These are phyloP conservation scores for Verticillium nubilum DNA, from an alignment of 2,329 filamentous ascomycete species.

Conservation along the genomic window DNA sequence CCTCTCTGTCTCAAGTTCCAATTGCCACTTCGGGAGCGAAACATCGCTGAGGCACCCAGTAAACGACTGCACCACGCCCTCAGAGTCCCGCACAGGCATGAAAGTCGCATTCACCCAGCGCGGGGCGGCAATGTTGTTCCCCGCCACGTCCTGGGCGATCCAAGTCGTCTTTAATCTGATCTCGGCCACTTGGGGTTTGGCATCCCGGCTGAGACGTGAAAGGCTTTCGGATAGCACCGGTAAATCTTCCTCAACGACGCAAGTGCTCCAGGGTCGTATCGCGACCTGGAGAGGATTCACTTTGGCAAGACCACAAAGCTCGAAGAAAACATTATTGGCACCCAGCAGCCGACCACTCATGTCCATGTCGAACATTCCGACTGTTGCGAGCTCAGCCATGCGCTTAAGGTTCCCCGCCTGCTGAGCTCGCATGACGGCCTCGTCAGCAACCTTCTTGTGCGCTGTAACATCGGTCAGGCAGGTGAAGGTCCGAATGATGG, in stretches of 20 bases:
- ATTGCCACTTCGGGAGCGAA: constrained; percentile 43
- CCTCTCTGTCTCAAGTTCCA: constrained; percentile 41
- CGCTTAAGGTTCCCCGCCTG: constrained; percentile 48
- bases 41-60: constrained; percentile 45
- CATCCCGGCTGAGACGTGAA: constrained; percentile 30
- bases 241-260: constrained; percentile 39
- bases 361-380: constrained; percentile 50
- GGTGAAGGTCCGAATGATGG: constrained; percentile 38
- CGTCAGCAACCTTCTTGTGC: constrained; percentile 42
- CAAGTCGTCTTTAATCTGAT: constrained; percentile 42
- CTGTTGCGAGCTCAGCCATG: constrained; percentile 48
- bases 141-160: constrained; percentile 37
- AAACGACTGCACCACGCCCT: constrained; percentile 41
- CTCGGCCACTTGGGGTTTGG: constrained; percentile 39
- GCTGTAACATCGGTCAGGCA: constrained; percentile 47
- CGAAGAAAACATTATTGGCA: constrained; percentile 48
- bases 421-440: constrained; percentile 42
- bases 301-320: constrained; percentile 43
- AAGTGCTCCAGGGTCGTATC: constrained; percentile 38
- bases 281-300: constrained; percentile 29
- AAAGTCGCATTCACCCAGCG: constrained; percentile 45
- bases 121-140: constrained; percentile 35
- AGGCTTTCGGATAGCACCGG: constrained; percentile 33
- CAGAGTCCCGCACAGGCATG: constrained; percentile 41
- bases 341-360: constrained; percentile 42